phyloP scores from a whole-genome alignment of 805 yeast genomes.

The Hanseniaspora nectarophila region DNA sequence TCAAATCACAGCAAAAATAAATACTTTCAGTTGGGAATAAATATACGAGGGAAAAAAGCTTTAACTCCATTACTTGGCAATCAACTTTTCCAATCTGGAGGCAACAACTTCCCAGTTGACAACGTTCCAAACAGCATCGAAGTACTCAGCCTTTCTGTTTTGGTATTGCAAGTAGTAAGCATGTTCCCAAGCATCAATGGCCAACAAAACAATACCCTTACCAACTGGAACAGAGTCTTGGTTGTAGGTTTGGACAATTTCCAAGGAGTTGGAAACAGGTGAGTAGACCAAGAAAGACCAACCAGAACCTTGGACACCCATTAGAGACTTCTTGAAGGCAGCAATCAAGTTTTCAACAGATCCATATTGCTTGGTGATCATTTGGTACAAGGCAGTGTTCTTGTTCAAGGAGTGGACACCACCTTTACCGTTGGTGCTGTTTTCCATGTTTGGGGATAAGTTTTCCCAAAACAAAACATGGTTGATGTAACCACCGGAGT shows the following conservation, averaged over 20 bases:
- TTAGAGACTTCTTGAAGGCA: slow-evolving; percentile 56
- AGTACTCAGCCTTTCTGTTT: slow-evolving; percentile 82
- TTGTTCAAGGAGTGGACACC: slow-evolving; percentile 20
- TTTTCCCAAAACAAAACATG: slow-evolving; percentile 82
- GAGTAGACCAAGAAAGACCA: slow-evolving; percentile 89
- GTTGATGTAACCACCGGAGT: slow-evolving; percentile 85
- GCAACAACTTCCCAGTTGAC: slow-evolving; percentile 89
- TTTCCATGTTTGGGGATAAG: slow-evolving; percentile 59
- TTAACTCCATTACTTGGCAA: slow-evolving; percentile 4
- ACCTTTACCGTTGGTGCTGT: slow-evolving; percentile 23
- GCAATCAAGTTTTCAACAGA: slow-evolving; percentile 54
- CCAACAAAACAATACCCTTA: slow-evolving; percentile 57
- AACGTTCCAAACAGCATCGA: slow-evolving; percentile 89
- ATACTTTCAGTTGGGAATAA: no score
- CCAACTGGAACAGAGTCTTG: slow-evolving; percentile 74
- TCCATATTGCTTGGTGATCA: slow-evolving; percentile 56
- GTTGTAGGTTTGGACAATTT: slow-evolving; percentile 69
- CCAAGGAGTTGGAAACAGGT: slow-evolving; percentile 59
- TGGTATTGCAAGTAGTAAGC: slow-evolving; percentile 90
- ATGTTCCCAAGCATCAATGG: slow-evolving; percentile 95
- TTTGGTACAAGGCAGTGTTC: slow-evolving; percentile 46
- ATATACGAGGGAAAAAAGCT: no score
- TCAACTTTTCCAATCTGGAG: slow-evolving; percentile 41
- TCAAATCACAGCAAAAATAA: no score
- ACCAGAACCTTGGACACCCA: slow-evolving; percentile 89